Evolutionary conservation across 768 basidiomycete genomes (phyloP).

Genomic region (Amylocystis lapponica): DNA sequence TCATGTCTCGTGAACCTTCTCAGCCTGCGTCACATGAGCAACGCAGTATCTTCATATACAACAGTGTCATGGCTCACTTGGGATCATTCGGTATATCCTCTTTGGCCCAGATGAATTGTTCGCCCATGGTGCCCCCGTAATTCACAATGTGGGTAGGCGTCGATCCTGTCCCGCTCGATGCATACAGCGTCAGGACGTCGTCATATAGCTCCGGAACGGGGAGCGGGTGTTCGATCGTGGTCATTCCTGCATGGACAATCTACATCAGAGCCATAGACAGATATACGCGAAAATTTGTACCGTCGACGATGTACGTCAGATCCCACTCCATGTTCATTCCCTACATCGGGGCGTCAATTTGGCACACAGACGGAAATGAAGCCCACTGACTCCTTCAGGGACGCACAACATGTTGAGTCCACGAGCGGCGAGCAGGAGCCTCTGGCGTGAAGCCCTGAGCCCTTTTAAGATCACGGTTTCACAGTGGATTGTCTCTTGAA

Average conservation of each 20-base stretch:
- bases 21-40: conserved; percentile 34
- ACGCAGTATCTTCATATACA: background rate
- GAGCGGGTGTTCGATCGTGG: conserved; percentile 66
- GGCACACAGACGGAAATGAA: background rate
- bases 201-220: conserved; percentile 63
- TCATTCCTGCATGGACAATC: conserved; percentile 48
- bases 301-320: conserved; percentile 72
- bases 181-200: conserved; percentile 57
- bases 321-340: conserved; percentile 83
- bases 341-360: conserved; percentile 16
- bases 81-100: conserved; percentile 61
- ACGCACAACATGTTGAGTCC: conserved; percentile 66
- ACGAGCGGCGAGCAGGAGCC: conserved; percentile 54
- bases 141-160: conserved; percentile 76
- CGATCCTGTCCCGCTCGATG: conserved; percentile 61
- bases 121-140: conserved; percentile 68
- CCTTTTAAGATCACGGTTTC: background rate
- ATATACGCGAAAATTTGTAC: conserved; percentile 25
- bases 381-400: conserved; percentile 52
- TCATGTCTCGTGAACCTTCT: conserved; percentile 62
- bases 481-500: background rate
- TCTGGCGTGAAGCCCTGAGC: conserved; percentile 57
- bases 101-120: conserved; percentile 61
- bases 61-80: too few species aligned
- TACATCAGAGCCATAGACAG: background rate